A percentile compares a stretch with the other conserved stretches of the same genome.
Conservation (phyloP, 176 grass and related monocot genomes). For the Musa beccarii region DNA sequence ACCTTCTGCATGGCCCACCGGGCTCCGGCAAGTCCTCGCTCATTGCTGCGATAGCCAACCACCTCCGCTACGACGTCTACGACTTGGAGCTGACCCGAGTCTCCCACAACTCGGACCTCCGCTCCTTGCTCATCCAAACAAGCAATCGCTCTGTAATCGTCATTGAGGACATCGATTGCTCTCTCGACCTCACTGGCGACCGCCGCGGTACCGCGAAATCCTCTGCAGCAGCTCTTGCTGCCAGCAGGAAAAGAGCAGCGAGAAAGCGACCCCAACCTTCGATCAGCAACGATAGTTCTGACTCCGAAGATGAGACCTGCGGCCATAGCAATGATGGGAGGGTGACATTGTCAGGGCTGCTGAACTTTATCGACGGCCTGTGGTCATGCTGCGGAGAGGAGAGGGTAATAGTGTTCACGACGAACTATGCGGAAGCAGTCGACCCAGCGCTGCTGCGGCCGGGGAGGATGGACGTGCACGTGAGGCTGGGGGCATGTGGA, state of each 20-base stretch:
- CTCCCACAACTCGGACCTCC: conserved; percentile 64
- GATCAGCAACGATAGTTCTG: conserved; percentile 37
- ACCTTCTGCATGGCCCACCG: conserved; percentile 75
- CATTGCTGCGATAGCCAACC: conserved; percentile 88
- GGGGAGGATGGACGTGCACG: conserved; percentile 93
- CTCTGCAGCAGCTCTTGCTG: not conserved
- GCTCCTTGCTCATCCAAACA: conserved; percentile 74
- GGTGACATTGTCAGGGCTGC: conserved; percentile 81
- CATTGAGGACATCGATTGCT: conserved; percentile 98
- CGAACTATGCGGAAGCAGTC: conserved; percentile 84
- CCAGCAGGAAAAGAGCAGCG: conserved; percentile 39
- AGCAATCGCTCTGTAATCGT: conserved; percentile 86
- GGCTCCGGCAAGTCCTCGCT: conserved; percentile 87
- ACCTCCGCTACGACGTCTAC: conserved; percentile 89
- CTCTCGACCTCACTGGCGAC: conserved; percentile 78
- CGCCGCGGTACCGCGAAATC: conserved; percentile 23
- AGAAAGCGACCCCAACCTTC: conserved; percentile 29
- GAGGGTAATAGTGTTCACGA: conserved; percentile 85
- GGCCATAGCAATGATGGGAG: conserved; percentile 21
- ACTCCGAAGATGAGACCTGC: conserved; percentile 34
- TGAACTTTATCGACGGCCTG: conserved; percentile 94
- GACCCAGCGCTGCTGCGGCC: conserved; percentile 79
- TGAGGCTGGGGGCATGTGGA: conserved; percentile 63
- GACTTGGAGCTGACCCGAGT: conserved; percentile 91
- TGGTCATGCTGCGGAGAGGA: conserved; percentile 99